Base-by-base conservation (phyloP, 495 filamentous ascomycete species). In the Entonaema liquescens region DNA sequence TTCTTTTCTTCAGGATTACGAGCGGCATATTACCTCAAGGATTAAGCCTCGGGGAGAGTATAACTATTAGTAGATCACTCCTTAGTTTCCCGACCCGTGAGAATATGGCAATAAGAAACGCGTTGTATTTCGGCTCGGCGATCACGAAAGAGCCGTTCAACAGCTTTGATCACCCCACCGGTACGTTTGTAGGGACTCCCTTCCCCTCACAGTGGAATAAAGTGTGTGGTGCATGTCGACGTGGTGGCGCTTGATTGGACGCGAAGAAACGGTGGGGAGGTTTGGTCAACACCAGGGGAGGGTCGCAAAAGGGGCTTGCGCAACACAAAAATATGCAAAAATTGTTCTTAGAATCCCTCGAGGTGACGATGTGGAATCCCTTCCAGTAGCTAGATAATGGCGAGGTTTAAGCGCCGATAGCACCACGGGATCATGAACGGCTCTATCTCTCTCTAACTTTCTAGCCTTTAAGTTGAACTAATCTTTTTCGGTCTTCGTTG, bases 251-350 rank as follows among this genome's bases (percentile, higher is more conserved):
- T 53, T 77, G 75, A 77, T 77, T 77, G 75, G 75, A 59, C 68
- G 26, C 33, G 25, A 63, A 60, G 61, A 71, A 65, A 70, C 70
- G 70, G 70, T 73, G 70, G 58, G 60, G 62, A 29, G 25, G 50
- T 62, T 62, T 62, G 70, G 67, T 67, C 62, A 55, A 67, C 60
- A 65, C 50, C 60, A 66, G 56, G 69, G 71, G 73, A 76, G 73
- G 73, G 73, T 76, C 60, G 72, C 71, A 72, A 74, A 73, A 74
- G 71, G 66, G 73, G 75, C 71, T 77, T 74, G 75, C 67, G 71
- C 70, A 72, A 69, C 70, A 69, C 65, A 64, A 73, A 68, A 56
- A 35, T 56, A 29, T 67, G 59, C 26, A 62, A 65, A 69, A 53
- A 7, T 33, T 62, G 57, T 65, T 53, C 52, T 54, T 73, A 65